Percentiles rank a stretch among this genome's conserved stretches.
Evolutionary conservation across 208 protist species (phyloP).

Genomic region (Crithidia thermophila): DNA sequence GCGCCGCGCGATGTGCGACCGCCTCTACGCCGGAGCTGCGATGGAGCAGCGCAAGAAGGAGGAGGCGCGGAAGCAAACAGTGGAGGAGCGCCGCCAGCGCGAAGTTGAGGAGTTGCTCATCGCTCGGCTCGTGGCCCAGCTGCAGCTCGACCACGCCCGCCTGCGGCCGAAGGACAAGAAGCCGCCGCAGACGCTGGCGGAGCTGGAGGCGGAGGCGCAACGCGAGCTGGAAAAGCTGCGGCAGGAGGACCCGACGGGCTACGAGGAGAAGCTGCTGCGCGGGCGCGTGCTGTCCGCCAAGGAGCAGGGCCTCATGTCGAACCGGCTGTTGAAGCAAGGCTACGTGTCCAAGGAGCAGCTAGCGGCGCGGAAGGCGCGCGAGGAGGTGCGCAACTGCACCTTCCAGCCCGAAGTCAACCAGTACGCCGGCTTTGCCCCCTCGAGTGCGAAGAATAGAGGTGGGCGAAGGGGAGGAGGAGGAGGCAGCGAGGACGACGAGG

Average conservation of each 20-base stretch:
- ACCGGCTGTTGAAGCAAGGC: slow-evolving; percentile 48
- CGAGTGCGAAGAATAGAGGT: background rate
- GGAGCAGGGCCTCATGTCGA: slow-evolving; percentile 41
- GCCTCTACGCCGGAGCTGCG: slow-evolving; percentile 54
- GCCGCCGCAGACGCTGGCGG: slow-evolving; percentile 15
- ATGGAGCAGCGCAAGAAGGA: slow-evolving; percentile 15
- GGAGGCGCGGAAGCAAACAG: slow-evolving; percentile 18
- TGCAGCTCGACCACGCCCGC: slow-evolving; percentile 34
- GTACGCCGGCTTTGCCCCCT: slow-evolving; percentile 6
- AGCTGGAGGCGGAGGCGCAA: slow-evolving; percentile 38
- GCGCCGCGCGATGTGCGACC: slow-evolving; percentile 26
- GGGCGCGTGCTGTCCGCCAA: slow-evolving; percentile 31
- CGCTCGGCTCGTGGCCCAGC: slow-evolving; percentile 44
- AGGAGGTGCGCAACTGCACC: slow-evolving; percentile 51
- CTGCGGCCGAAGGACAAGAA: slow-evolving; percentile 5
- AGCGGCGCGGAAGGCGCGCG: slow-evolving; percentile 23
- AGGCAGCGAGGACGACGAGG: background rate
- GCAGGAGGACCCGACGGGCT: slow-evolving; percentile 27
- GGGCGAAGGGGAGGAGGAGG: background rate
- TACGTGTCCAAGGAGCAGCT: slow-evolving; percentile 46
- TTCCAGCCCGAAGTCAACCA: slow-evolving; percentile 55
- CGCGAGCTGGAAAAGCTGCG: slow-evolving; percentile 44
- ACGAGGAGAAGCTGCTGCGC: slow-evolving; percentile 40
- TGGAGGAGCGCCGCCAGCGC: slow-evolving; percentile 36
- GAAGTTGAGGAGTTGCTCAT: slow-evolving; percentile 65